phyloP scores from a whole-genome alignment of 2,329 filamentous ascomycete genomes.

The Colletotrichum magnum region DNA sequence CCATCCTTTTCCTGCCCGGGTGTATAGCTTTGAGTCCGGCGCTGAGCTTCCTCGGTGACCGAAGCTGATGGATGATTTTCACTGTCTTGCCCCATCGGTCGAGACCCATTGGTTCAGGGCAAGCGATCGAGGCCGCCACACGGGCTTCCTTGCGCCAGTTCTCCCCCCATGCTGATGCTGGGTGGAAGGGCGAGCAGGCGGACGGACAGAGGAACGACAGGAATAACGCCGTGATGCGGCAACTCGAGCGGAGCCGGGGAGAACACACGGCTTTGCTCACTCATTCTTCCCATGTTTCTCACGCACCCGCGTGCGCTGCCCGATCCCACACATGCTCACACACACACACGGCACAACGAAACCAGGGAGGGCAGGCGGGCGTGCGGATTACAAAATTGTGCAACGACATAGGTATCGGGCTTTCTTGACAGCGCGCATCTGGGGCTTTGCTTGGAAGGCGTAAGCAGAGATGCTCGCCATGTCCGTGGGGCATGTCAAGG shows the following conservation, averaged over 20 bases:
- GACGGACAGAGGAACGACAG: constrained; percentile 30
- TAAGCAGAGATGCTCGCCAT: constrained; percentile 12
- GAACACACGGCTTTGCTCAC: constrained; percentile 24
- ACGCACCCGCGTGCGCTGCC: neutral
- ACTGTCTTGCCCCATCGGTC: constrained; percentile 54
- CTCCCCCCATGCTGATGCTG: constrained; percentile 18
- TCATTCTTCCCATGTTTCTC: constrained; percentile 24
- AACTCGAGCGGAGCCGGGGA: constrained; percentile 27
- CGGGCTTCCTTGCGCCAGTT: constrained; percentile 33
- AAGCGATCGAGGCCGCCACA: constrained; percentile 39
- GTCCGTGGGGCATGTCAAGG: constrained; percentile 19
- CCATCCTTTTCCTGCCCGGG: constrained; percentile 40
- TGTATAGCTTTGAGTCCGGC: constrained; percentile 52
- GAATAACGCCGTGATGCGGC: constrained; percentile 14
- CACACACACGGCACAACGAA: neutral
- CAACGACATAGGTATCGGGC: constrained; percentile 13
- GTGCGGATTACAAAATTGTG: constrained; percentile 1
- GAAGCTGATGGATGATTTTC: constrained; percentile 57
- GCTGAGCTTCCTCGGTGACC: constrained; percentile 59
- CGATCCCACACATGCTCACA: neutral
- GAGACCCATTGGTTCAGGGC: constrained; percentile 40
- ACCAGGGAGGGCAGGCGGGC: constrained; percentile 7
- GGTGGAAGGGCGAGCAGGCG: constrained; percentile 27
- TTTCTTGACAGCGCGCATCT: constrained; percentile 23
- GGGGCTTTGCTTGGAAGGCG: constrained; percentile 13